These are phyloP conservation scores for Hymenotorrendiella dingleyae DNA, from an alignment of 2,329 filamentous ascomycete genomes.

Conservation along the genomic window DNA sequence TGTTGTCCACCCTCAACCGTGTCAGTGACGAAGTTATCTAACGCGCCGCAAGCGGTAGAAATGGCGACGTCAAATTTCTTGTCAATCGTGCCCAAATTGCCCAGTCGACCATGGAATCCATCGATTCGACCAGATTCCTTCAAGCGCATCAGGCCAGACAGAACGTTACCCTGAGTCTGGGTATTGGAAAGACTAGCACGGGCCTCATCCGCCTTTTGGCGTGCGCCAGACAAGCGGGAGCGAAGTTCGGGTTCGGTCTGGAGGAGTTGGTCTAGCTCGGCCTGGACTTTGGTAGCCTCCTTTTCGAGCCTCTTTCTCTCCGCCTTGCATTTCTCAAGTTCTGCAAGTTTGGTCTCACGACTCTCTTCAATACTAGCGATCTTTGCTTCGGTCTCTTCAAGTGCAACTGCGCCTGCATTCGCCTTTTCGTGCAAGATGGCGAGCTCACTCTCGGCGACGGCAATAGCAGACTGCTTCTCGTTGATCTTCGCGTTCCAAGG, in stretches of 20 bases:
- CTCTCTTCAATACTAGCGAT: constrained; percentile 66
- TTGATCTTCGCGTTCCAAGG: constrained; percentile 98
- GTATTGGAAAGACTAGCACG: constrained; percentile 83
- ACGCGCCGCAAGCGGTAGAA: constrained; percentile 83
- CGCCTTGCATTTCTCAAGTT: constrained; percentile 69
- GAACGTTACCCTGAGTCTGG: constrained; percentile 87
- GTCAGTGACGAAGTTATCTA: constrained; percentile 96
- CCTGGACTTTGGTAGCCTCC: constrained; percentile 65
- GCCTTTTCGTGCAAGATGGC: constrained; percentile 86
- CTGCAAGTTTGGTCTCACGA: constrained; percentile 62
- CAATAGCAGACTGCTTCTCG: constrained; percentile 88
- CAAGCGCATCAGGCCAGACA: constrained; percentile 86
- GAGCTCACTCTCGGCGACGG: constrained; percentile 90
- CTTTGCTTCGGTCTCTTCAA: constrained; percentile 79
- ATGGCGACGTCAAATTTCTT: constrained; percentile 96
- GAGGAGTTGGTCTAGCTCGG: constrained; percentile 65
- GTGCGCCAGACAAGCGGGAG: constrained; percentile 77
- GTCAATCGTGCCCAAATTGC: constrained; percentile 90
- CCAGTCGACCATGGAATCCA: constrained; percentile 91
- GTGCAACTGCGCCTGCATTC: constrained; percentile 76
- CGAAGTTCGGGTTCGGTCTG: constrained; percentile 77
- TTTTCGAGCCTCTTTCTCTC: constrained; percentile 69
- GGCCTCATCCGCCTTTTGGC: constrained; percentile 95
- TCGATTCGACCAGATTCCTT: constrained; percentile 95
- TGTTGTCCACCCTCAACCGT: constrained; percentile 94